Conservation (phyloP, 192 early-diverging fungal species). For the Gamsiella multidivaricata region DNA sequence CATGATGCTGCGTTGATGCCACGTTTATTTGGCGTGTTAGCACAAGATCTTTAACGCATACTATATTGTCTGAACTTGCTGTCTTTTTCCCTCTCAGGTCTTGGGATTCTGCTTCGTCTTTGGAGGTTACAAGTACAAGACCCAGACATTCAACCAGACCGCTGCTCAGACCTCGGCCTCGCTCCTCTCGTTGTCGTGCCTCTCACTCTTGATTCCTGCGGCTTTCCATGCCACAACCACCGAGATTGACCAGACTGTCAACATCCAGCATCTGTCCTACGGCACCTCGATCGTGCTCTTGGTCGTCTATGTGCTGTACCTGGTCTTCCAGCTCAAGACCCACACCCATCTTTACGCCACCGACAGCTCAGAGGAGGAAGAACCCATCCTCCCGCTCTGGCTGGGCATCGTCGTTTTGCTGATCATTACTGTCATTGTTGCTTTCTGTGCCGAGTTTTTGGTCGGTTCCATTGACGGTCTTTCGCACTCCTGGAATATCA, state of each 20-base stretch:
- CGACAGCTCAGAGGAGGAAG: constrained; percentile 64
- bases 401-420: constrained; percentile 71
- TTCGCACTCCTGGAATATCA: constrained; percentile 71
- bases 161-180: constrained; percentile 79
- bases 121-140: constrained; percentile 78
- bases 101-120: constrained; percentile 87
- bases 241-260: constrained; percentile 58
- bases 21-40: background rate
- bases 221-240: constrained; percentile 70
- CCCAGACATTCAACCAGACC: constrained; percentile 75
- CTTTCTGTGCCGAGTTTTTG: constrained; percentile 82
- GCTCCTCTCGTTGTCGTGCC: constrained; percentile 69
- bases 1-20: background rate
- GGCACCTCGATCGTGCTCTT: constrained; percentile 78
- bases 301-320: constrained; percentile 71
- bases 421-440: constrained; percentile 72
- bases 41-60: background rate
- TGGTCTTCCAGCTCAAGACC: constrained; percentile 92
- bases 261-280: constrained; percentile 70
- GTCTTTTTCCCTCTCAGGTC: constrained; percentile 56
- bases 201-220: constrained; percentile 78
- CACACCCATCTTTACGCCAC: constrained; percentile 68
- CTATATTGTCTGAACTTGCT: background rate
- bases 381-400: constrained; percentile 65
- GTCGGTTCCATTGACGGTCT: constrained; percentile 83